Base-by-base conservation (phyloP, 345 rosid genomes). In the Acer yangbiense region DNA sequence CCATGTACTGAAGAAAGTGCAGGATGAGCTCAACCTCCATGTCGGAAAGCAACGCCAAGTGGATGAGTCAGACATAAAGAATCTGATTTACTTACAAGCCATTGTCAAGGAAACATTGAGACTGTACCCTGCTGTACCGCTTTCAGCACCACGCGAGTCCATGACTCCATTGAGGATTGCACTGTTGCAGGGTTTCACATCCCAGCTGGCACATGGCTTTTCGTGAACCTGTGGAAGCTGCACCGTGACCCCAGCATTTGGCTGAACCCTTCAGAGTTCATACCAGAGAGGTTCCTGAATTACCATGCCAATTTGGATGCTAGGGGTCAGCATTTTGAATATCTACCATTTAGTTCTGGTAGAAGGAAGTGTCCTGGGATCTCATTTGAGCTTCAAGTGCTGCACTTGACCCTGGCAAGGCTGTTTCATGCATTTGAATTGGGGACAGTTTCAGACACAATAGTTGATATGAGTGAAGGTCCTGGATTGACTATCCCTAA, bases 21-120 rank as follows among this genome's bases (percentile, higher is more conserved):
- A 84, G 52, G 82, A 83, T 52, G 89, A 89, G 72, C 72, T 87
- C 0, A 77, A 83, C 71, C 27, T 43, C 32, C 78, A 60, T 11
- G 80, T 79, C 0, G 88, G 90, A 3, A 81, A 68, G 54, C 71
- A 81, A 0, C 64, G 89, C 48, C 62, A 67, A 61, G 89, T 83
- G 12, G 77, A 87, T 35, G 85, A 81, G 17, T 84, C 84, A 20
- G 88, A 87, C 65, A 60, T 89, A 9, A 79, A 71, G 7, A 81
- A 85, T 62, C 72, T 87, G 16, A 46, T 48, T 20, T 83, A 85
- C 73, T 65, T 89, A 13, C 72, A 82, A 65, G 89, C 89, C 13
- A 74, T 88, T 9, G 72, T 84, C 8, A 86, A 88, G 79, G 91
- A 88, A 73, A 79, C 89, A 46, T n/a, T 84, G 66, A 75, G 85